A percentile compares a stretch with the other conserved stretches of the same genome.
phyloP scores from a whole-genome alignment of 2,329 filamentous ascomycete species.

The Didymellaceae sp. region DNA sequence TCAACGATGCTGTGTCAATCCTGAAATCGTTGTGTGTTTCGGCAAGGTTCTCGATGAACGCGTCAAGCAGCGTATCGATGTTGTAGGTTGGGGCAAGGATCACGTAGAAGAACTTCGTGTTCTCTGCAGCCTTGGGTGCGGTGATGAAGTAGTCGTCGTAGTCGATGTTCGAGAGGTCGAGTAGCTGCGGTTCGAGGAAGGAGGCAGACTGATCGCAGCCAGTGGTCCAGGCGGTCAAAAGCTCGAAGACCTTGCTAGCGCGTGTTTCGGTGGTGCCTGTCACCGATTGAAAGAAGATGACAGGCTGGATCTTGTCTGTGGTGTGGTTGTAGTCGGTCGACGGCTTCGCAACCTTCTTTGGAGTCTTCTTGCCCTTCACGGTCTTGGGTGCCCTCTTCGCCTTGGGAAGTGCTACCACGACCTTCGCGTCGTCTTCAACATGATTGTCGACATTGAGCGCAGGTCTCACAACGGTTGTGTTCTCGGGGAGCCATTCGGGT shows the following conservation, averaged over 20 bases:
- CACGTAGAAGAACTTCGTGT: constrained; percentile 76
- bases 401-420: constrained; percentile 29
- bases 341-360: constrained; percentile 28
- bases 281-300: constrained; percentile 90
- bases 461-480: constrained; percentile 33
- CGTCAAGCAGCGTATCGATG: constrained; percentile 89
- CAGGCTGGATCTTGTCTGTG: constrained; percentile 66
- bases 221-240: constrained; percentile 56
- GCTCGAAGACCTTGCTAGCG: constrained; percentile 67
- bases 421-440: constrained; percentile 34
- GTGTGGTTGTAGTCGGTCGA: constrained; percentile 34
- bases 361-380: constrained; percentile 45
- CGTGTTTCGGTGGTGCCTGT: constrained; percentile 82
- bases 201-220: constrained; percentile 44
- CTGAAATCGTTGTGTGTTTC: constrained; percentile 97
- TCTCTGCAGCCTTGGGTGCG: constrained; percentile 66
- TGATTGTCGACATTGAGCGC: constrained; percentile 38
- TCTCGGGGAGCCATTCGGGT: constrained; percentile 46
- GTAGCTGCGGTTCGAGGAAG: constrained; percentile 66
- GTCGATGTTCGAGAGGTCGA: constrained; percentile 85
- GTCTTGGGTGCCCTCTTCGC: constrained; percentile 46
- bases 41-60: constrained; percentile 82
- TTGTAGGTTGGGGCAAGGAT: constrained; percentile 91
- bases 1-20: constrained; percentile 86
- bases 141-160: constrained; percentile 91